phyloP scores from a whole-genome alignment of 108 stramenopile genomes.

The Stephanodiscus minutulus region DNA sequence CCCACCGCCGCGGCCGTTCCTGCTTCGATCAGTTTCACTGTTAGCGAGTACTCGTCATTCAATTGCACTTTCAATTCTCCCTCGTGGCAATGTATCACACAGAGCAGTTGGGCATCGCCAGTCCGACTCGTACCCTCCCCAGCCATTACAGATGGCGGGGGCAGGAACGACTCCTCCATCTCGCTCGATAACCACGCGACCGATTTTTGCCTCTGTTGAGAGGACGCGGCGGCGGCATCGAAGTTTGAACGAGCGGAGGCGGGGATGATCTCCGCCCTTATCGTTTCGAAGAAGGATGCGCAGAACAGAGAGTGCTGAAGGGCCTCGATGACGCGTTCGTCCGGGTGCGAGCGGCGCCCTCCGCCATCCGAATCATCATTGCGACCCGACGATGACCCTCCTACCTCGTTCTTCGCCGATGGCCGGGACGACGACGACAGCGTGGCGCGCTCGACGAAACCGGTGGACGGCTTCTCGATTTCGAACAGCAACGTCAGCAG shows the following conservation, averaged over 20 bases:
- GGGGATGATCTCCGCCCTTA: slow-evolving; percentile 68
- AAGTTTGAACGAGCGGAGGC: slow-evolving; percentile 31
- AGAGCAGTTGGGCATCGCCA: slow-evolving; percentile 50
- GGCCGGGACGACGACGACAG: slow-evolving; percentile 58
- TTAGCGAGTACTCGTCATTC: slow-evolving; percentile 79
- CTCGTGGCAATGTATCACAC: slow-evolving; percentile 83
- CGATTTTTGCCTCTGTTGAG: slow-evolving; percentile 24
- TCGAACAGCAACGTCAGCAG: slow-evolving; percentile 74
- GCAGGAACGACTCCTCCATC: slow-evolving; percentile 79
- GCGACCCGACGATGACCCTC: background rate
- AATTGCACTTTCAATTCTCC: slow-evolving; percentile 89
- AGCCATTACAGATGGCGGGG: slow-evolving; percentile 66
- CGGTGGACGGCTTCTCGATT: slow-evolving; percentile 80
- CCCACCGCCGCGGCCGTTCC: slow-evolving; percentile 44
- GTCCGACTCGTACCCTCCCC: slow-evolving; percentile 37
- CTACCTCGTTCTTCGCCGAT: background rate
- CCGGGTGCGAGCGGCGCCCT: slow-evolving; percentile 21
- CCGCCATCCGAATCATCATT: background rate
- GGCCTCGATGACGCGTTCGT: slow-evolving; percentile 72
- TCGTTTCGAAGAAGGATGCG: slow-evolving; percentile 86
- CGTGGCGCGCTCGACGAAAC: slow-evolving; percentile 67
- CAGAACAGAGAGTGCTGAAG: slow-evolving; percentile 89
- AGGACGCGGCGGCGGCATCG: slow-evolving; percentile 1
- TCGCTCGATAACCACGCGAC: slow-evolving; percentile 78
- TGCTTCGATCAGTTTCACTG: slow-evolving; percentile 82